Base-by-base conservation (phyloP, 768 basidiomycete genomes). In the Pleurotus giganteus region DNA sequence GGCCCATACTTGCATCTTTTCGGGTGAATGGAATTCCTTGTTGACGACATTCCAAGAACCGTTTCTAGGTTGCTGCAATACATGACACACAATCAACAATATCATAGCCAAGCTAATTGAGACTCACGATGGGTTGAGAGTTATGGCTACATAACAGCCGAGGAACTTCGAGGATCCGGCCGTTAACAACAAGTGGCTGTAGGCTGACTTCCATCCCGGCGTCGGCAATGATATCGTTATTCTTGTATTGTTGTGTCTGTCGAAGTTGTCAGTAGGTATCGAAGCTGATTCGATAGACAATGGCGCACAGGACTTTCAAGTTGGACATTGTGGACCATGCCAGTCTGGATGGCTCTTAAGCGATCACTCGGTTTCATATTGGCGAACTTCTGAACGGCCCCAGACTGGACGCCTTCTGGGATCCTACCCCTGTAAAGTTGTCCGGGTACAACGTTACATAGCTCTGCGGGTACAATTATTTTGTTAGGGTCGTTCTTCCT, bases 381-480 rank as follows among this genome's bases (percentile, higher is more conserved):
- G 0, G 83, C 70, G 47, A 84, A 84, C 1, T 69, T 69, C 0
- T 84, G 75, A 59, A 81, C 78, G 0, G 65, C 64, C 4, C 65
- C 36, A 58, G 73, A 32, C 60, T 47, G 58, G 2, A 67, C 51
- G 6, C 73, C 66, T 0, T 71, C 71, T 0, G 75, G 75, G 0
- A 84, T 56, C 55, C 69, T 76, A 47, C 72, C 70, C 50, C 65
- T 78, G 60, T 72, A 84, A 0, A 82, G 60, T 51, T 86, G 84
- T 2, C 80, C 74, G 0, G 73, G 69, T 3, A 72, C 59, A 9
- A 86, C 57, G 0, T 58, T 23, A 51, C 80, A 83, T 0, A 81
- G 55, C 55, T 86, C 83, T 0, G 77, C 70, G 0, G 84, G 84
- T 3, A 84, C 66, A n/a, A 76, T 64, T 0, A 69, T 69, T 0